Conservation (phyloP, 352 stramenopile genomes). For the Phytophthora citricola region DNA sequence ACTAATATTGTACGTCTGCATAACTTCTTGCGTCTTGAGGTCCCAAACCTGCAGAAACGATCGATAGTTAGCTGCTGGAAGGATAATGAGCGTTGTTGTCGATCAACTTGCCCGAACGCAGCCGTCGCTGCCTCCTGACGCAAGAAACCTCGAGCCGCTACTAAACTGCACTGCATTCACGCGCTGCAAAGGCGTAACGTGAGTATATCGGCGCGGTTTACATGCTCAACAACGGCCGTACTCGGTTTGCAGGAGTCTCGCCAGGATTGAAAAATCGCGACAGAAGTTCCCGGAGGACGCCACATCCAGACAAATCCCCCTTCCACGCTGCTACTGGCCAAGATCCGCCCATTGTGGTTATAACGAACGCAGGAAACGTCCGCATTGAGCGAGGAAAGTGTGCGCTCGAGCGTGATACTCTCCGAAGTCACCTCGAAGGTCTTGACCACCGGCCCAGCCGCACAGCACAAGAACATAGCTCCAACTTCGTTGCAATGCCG, state of each 20-base stretch:
- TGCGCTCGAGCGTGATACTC: constrained; percentile 46
- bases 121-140: constrained; percentile 61
- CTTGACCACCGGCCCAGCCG: constrained; percentile 55
- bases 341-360: constrained; percentile 78
- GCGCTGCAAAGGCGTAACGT: constrained; percentile 31
- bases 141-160: constrained; percentile 72
- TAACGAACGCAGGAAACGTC: constrained; percentile 69
- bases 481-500: background rate
- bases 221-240: constrained; percentile 19
- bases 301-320: constrained; percentile 66
- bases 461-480: constrained; percentile 66
- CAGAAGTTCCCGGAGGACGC: constrained; percentile 62
- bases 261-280: constrained; percentile 70
- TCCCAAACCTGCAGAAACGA: constrained; percentile 60
- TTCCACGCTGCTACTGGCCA: constrained; percentile 68
- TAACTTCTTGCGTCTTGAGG: constrained; percentile 77
- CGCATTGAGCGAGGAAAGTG: constrained; percentile 56
- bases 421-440: constrained; percentile 70
- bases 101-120: constrained; percentile 47
- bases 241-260: constrained; percentile 44
- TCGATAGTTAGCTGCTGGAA: background rate
- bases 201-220: too few relatives aligned
- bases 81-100: background rate
- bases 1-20: constrained; percentile 69
- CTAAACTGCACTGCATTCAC: constrained; percentile 78